These are phyloP conservation scores for Xylariales sp. DNA, from an alignment of 2,329 filamentous ascomycete genomes.

Conservation along the genomic window DNA sequence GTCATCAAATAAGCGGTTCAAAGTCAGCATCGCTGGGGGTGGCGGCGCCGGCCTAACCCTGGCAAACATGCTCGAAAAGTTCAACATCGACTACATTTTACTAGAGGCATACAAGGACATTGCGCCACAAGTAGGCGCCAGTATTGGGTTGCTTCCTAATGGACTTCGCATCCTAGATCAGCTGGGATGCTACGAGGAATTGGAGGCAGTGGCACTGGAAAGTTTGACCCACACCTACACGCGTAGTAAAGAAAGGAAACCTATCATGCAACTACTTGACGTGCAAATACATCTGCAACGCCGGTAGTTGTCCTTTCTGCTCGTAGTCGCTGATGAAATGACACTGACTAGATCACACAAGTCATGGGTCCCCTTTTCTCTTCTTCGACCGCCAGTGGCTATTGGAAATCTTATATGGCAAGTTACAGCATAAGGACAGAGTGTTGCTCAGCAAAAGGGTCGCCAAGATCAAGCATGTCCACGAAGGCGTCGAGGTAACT, in stretches of 20 bases:
- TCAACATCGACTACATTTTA: constrained; percentile 42
- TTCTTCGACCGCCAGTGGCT: constrained; percentile 33
- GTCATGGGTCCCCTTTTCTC: constrained; percentile 27
- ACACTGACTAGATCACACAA: too few species aligned
- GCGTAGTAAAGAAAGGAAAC: constrained; percentile 12
- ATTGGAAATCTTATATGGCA: constrained; percentile 28
- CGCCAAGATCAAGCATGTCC: constrained; percentile 17
- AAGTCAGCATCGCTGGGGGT: constrained; percentile 43
- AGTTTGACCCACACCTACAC: neutral
- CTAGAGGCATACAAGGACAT: constrained; percentile 39
- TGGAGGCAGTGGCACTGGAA: constrained; percentile 9
- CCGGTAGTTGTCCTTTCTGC: constrained; percentile 4
- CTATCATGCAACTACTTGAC: constrained; percentile 9
- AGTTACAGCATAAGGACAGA: constrained; percentile 28
- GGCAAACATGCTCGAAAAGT: constrained; percentile 39
- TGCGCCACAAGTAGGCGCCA: constrained; percentile 41
- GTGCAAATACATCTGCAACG: constrained; percentile 1
- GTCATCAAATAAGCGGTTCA: neutral
- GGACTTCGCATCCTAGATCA: constrained; percentile 45
- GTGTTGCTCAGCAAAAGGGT: constrained; percentile 26
- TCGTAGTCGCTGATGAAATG: too few species aligned
- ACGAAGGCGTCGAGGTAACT: constrained; percentile 24
- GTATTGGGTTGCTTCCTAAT: constrained; percentile 39
- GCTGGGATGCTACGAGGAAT: constrained; percentile 32
- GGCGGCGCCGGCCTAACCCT: constrained; percentile 43